These are phyloP conservation scores for Penicillium ochrochloron DNA, from an alignment of 495 filamentous ascomycete genomes.

Conservation along the genomic window DNA sequence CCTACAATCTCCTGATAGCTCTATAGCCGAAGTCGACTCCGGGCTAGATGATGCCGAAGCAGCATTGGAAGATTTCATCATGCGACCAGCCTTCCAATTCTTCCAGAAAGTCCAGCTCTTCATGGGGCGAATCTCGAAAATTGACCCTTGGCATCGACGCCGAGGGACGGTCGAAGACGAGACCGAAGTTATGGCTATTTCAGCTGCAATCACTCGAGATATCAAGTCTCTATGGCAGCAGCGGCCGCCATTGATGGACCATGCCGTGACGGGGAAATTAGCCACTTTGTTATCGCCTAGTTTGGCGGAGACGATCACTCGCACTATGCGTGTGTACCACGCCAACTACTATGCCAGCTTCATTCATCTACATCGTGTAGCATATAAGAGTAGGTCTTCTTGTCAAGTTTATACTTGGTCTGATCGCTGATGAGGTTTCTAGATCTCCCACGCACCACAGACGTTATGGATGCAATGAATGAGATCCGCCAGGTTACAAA, in stretches of 20 bases:
- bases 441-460: conserved; percentile 40
- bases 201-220: conserved; percentile 40
- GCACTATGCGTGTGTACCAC: conserved; percentile 44
- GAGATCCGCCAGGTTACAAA: conserved; percentile 41
- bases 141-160: conserved; percentile 41
- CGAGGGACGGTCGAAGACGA: conserved; percentile 44
- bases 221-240: conserved; percentile 41
- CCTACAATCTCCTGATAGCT: conserved; percentile 27
- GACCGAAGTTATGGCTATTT: conserved; percentile 43
- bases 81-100: conserved; percentile 39
- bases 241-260: conserved; percentile 46
- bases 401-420: background rate
- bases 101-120: conserved; percentile 44
- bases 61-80: conserved; percentile 35
- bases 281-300: conserved; percentile 41
- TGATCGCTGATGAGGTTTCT: background rate
- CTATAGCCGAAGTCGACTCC: conserved; percentile 38
- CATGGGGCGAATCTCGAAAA: conserved; percentile 40
- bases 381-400: conserved; percentile 32
- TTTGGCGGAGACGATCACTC: conserved; percentile 41
- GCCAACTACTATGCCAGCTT: conserved; percentile 48
- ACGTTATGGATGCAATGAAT: conserved; percentile 36
- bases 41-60: conserved; percentile 18
- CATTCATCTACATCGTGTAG: conserved; percentile 49
- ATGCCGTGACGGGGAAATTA: conserved; percentile 43